phyloP scores from a whole-genome alignment of 1,139 yeast species.

The Chernovozyma sophiae-reginae region DNA sequence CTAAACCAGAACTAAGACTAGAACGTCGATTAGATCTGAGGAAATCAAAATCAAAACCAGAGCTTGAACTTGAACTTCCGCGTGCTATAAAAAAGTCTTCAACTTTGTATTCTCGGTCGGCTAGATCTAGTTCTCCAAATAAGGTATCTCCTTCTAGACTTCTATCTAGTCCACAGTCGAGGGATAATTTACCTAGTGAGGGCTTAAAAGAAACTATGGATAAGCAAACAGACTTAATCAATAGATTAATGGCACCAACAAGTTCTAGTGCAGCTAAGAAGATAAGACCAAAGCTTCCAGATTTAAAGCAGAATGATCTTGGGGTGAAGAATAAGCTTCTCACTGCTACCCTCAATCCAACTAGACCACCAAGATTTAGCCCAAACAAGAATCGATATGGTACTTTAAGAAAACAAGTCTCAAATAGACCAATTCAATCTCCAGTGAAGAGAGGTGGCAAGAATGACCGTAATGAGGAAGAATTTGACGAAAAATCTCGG shows the following conservation, averaged over 20 bases:
- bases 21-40: not conserved
- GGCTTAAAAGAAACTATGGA: not conserved
- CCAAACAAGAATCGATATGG: conserved; percentile 8
- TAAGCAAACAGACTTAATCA: conserved; percentile 13
- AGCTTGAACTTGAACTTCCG: conserved; percentile 4
- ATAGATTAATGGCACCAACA: conserved; percentile 25
- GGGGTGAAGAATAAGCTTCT: conserved; percentile 27
- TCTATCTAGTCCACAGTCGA: conserved; percentile 1
- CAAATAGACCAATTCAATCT: conserved; percentile 8
- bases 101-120: not conserved
- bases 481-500: not conserved
- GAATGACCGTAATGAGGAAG: not conserved
- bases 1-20: not conserved
- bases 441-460: conserved; percentile 4
- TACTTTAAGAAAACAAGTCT: conserved; percentile 6
- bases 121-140: not conserved
- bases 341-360: conserved; percentile 33
- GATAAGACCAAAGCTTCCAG: conserved; percentile 7
- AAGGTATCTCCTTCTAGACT: not conserved
- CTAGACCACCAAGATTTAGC: conserved; percentile 12
- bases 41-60: not conserved
- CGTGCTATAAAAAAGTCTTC: not conserved
- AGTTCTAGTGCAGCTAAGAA: conserved; percentile 27
- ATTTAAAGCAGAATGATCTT: conserved; percentile 8
- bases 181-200: not conserved